Percentiles rank a stretch among this genome's conserved stretches.
Evolutionary conservation across 495 filamentous ascomycete genomes (phyloP).

Genomic region (Neurospora hispaniola): DNA sequence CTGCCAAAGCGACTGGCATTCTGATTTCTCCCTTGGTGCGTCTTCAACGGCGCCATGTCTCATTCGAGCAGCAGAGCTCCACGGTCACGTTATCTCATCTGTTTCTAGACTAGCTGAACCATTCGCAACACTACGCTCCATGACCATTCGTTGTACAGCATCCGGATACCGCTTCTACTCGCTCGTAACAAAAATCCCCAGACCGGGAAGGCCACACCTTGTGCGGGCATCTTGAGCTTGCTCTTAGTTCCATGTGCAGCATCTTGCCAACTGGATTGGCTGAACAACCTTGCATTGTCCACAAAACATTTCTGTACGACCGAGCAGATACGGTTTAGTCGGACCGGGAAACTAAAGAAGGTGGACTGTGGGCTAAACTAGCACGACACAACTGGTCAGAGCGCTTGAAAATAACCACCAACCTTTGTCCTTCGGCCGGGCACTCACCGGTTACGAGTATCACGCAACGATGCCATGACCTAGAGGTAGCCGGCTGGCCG

Average conservation of each 20-base stretch:
- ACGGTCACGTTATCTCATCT: not conserved
- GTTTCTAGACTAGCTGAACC: not conserved
- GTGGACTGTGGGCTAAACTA: not conserved
- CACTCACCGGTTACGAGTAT: not conserved
- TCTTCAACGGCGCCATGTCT: not conserved
- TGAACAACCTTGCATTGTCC: too few species aligned
- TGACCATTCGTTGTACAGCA: not conserved
- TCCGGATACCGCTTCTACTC: not conserved
- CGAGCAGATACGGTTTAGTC: not conserved
- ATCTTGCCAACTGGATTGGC: too few species aligned
- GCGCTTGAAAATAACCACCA: not conserved
- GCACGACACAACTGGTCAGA: not conserved
- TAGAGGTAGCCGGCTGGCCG: not conserved
- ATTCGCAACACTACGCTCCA: not conserved
- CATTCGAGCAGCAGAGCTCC: not conserved
- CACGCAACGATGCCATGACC: not conserved
- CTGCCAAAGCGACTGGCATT: too few species aligned
- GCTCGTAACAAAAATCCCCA: too few species aligned
- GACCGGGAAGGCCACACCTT: too few species aligned
- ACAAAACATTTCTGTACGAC: too few species aligned
- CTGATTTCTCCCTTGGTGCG: not conserved
- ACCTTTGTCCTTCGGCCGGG: not conserved
- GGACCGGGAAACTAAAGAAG: not conserved
- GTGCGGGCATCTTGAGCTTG: too few species aligned
- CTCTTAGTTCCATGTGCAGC: too few species aligned